phyloP scores from a whole-genome alignment of 805 yeast species.

The Suhomyces sp. region DNA sequence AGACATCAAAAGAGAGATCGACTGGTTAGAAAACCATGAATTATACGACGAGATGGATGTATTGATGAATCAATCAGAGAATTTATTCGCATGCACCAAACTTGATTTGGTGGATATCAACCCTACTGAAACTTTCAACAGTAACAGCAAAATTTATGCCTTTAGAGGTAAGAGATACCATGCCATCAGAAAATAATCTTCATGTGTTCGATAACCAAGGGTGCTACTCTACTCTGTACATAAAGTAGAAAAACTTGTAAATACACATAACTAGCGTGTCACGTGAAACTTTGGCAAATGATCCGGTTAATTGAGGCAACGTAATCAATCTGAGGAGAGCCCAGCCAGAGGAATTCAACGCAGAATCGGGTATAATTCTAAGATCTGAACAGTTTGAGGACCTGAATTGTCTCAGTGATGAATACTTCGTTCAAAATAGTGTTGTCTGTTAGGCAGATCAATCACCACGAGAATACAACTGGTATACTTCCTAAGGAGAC shows the following conservation, averaged over 20 bases:
- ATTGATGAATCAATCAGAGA: constrained; percentile 68
- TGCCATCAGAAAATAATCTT: constrained; percentile 48
- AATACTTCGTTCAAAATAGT: constrained; percentile 16
- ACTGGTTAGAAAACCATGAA: constrained; percentile 66
- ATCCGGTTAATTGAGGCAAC: constrained; percentile 1
- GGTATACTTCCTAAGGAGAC: background rate
- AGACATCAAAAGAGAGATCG: constrained; percentile 68
- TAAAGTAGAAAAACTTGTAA: background rate
- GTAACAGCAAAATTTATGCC: constrained; percentile 86
- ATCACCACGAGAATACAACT: background rate
- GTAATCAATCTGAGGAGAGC: background rate
- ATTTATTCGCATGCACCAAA: constrained; percentile 80
- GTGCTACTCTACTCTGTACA: background rate
- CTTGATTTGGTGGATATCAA: constrained; percentile 91
- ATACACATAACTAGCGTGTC: background rate
- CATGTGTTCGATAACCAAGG: background rate
- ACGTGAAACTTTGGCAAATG: background rate
- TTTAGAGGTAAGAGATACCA: constrained; percentile 97
- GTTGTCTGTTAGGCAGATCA: constrained; percentile 11
- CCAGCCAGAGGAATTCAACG: background rate
- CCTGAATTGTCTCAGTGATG: constrained; percentile 11
- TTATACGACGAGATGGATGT: constrained; percentile 70
- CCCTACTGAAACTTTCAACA: constrained; percentile 92
- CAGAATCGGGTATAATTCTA: background rate
- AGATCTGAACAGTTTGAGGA: background rate